Conservation (phyloP, 208 protist genomes). For the Jaenimonas drosophilae region DNA sequence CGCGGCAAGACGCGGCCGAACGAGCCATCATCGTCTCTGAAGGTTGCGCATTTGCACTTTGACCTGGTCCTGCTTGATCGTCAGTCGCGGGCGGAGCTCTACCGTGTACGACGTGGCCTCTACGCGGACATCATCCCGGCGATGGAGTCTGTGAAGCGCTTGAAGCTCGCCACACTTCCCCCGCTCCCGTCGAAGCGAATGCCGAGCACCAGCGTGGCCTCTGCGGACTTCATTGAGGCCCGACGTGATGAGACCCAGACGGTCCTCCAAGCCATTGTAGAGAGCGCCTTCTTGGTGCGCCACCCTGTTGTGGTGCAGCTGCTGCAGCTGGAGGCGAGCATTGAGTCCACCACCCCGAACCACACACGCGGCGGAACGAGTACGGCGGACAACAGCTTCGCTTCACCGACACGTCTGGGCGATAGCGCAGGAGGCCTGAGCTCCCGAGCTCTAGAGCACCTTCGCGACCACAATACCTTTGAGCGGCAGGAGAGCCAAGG, state of each 20-base stretch:
- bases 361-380: no score
- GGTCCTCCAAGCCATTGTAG: slow-evolving; percentile 19
- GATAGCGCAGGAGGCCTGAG: no score
- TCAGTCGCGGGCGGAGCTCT: slow-evolving; percentile 3
- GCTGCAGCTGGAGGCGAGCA: slow-evolving; percentile 33
- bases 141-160: slow-evolving; percentile 19
- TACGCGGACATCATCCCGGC: slow-evolving; percentile 30
- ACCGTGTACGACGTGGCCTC: slow-evolving; percentile 9
- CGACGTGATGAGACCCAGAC: slow-evolving; percentile 26
- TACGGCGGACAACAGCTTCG: no score
- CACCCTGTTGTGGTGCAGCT: slow-evolving; percentile 33
- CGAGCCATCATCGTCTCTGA: no score
- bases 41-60: slow-evolving; percentile 24
- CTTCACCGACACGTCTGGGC: no score
- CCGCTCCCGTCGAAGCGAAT: slow-evolving; percentile 19
- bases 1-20: no score
- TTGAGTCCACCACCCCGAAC: no score
- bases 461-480: no score
- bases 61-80: slow-evolving; percentile 7
- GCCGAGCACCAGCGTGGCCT: slow-evolving; percentile 35
- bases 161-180: slow-evolving; percentile 17
- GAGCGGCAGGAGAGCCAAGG: no score
- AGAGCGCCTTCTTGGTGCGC: slow-evolving; percentile 30
- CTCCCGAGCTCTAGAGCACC: no score
- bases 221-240: slow-evolving; percentile 40